Percentiles rank a stretch among this genome's conserved stretches.
These are phyloP conservation scores for Taphrina wiesneri DNA, from an alignment of 1,139 yeast genomes.

Conservation along the genomic window DNA sequence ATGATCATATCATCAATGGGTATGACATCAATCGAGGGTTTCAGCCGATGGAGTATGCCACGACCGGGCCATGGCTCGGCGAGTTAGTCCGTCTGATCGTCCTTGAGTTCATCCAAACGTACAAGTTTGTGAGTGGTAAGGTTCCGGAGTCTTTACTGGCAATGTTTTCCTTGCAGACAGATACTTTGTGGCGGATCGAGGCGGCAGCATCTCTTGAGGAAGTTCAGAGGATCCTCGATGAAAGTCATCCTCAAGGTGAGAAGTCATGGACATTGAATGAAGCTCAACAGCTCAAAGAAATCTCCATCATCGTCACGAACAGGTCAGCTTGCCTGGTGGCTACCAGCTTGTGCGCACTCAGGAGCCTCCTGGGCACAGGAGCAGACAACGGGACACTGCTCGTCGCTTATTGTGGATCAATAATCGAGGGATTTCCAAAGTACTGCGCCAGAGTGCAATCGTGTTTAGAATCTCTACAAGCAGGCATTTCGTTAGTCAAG, in stretches of 20 bases:
- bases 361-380: slow-evolving; percentile 50
- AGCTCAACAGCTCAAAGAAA: slow-evolving; percentile 55
- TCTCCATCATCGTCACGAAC: slow-evolving; percentile 69
- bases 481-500: slow-evolving; percentile 18
- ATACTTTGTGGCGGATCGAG: slow-evolving; percentile 44
- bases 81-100: slow-evolving; percentile 73
- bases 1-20: slow-evolving; percentile 68
- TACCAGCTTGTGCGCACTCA: slow-evolving; percentile 63
- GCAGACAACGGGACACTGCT: slow-evolving; percentile 41
- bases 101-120: slow-evolving; percentile 44
- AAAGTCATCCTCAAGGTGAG: slow-evolving; percentile 40
- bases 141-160: slow-evolving; percentile 42
- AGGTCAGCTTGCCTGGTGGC: slow-evolving; percentile 83
- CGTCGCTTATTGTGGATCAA: slow-evolving; percentile 86
- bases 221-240: slow-evolving; percentile 40
- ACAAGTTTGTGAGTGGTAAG: slow-evolving; percentile 59
- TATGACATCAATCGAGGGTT: slow-evolving; percentile 70
- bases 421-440: slow-evolving; percentile 82
- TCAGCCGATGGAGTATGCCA: slow-evolving; percentile 83
- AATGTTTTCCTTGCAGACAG: slow-evolving; percentile 42
- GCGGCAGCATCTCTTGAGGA: slow-evolving; percentile 39
- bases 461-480: slow-evolving; percentile 42
- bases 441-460: slow-evolving; percentile 56
- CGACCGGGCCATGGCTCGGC: slow-evolving; percentile 85
- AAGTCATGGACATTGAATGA: slow-evolving; percentile 39